A percentile compares a stretch with the other conserved stretches of the same genome.
Evolutionary conservation across 2,329 filamentous ascomycete species (phyloP).

Genomic region (Beauveria asiatica): DNA sequence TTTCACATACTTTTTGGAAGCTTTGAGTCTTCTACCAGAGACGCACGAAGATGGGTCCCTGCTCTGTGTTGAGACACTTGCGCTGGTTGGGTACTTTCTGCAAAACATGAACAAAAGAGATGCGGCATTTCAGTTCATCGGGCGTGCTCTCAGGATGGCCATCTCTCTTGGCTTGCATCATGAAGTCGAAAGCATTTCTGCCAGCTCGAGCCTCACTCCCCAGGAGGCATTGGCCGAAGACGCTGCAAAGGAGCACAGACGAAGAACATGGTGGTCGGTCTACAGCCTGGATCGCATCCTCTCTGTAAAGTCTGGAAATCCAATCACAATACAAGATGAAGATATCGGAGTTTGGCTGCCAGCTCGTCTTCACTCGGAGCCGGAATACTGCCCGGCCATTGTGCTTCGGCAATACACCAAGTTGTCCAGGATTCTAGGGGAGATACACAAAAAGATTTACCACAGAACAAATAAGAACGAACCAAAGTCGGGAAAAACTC

Average conservation of each 20-base stretch:
- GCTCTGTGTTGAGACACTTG: conserved; percentile 45
- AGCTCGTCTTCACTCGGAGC: conserved; percentile 26
- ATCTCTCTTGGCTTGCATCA: conserved; percentile 49
- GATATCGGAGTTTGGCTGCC: conserved; percentile 39
- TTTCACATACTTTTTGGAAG: conserved; percentile 45
- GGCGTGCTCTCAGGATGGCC: conserved; percentile 47
- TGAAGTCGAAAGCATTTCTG: conserved; percentile 28
- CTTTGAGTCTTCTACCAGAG: conserved; percentile 43
- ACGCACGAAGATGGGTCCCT: conserved; percentile 47
- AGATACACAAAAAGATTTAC: conserved; percentile 39
- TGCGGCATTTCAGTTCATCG: conserved; percentile 46
- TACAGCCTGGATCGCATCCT: conserved; percentile 47
- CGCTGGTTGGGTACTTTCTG: conserved; percentile 47
- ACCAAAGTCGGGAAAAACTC: conserved; percentile 35
- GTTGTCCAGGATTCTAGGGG: conserved; percentile 42
- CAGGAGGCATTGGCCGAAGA: conserved; percentile 25
- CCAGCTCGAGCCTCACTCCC: conserved; percentile 12
- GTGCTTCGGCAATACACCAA: conserved; percentile 44
- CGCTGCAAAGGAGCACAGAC: conserved; percentile 37
- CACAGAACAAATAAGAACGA: conserved; percentile 28
- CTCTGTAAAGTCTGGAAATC: conserved; percentile 45
- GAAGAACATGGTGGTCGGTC: conserved; percentile 48
- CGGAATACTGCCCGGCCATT: conserved; percentile 34
- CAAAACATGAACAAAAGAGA: conserved; percentile 48
- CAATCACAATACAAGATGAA: conserved; percentile 45